Evolutionary conservation across 257 asterid genomes (phyloP), one percentile per base, ranked within the genome.

Genomic region (Nemophila menziesii): DNA sequence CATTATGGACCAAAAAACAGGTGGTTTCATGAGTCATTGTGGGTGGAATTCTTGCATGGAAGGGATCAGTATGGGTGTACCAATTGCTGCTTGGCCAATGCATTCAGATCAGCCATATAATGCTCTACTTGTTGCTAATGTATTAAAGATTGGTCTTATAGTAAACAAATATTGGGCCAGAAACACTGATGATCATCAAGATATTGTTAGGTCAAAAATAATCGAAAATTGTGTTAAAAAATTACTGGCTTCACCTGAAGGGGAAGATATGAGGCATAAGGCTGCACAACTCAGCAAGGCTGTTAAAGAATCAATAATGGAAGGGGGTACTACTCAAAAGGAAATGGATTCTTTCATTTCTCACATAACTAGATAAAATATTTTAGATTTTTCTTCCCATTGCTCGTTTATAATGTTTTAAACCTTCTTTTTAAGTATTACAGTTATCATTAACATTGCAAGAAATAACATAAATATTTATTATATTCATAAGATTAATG

Each of bases 41-140:
- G 58, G 68, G 44, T 62, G 68, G 68, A 55, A 62, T 43, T 62
- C 62, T 1, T 48, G 45, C 36, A 8, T 62, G 9, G 68, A 49
- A 44, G 55, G 62, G 34, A 61, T 62, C 6, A 50, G 43, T 19
- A 33, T 36, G 17, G 64, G 64, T 13, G 58, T 58, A 16, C 64
- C 58, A 6, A 43, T 58, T 9, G 64, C 54, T 0, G 54, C 64
- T 6, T 51, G 54, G 64, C 48, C 64, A 15, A 58, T 58, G 58
- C 58, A 58, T 19, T 20, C 58, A 4, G 64, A 51, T 42, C 58
- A 58, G 47, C 58, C 48, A 11, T 22, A 42, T 44, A 58, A 50
- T 15, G 20, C 58, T 1, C 1, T 23, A 4, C 46, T 58, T 2
- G 12, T 58, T 16, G 12, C 48, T 1, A 16, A 44, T 15, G 51